A percentile compares a stretch with the other conserved stretches of the same genome.
Conservation (phyloP, 768 basidiomycete genomes). For the Termitomyces sp. region DNA sequence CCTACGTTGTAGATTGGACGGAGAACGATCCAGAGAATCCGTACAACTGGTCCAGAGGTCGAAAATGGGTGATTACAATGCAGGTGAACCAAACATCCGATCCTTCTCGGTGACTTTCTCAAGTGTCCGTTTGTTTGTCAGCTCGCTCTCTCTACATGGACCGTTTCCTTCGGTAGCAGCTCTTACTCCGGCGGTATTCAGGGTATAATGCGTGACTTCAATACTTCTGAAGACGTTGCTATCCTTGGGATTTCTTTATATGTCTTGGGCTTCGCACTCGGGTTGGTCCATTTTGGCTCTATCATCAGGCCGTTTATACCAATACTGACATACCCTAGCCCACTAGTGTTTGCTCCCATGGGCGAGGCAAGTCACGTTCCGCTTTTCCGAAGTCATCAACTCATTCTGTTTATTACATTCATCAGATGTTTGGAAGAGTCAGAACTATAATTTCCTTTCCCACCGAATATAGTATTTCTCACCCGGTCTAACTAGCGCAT, state of each 20-base stretch:
- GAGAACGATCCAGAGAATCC: slow-evolving; percentile 46
- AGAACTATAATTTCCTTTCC: slow-evolving; percentile 10
- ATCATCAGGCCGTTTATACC: background rate
- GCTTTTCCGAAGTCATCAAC: slow-evolving; percentile 3
- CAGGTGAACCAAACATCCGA: slow-evolving; percentile 27
- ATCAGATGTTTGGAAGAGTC: slow-evolving; percentile 49
- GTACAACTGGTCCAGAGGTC: slow-evolving; percentile 43
- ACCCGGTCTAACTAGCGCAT: slow-evolving; percentile 28
- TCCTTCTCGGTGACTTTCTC: background rate
- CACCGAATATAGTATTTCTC: background rate
- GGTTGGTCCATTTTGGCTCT: slow-evolving; percentile 27
- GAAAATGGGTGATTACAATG: slow-evolving; percentile 50
- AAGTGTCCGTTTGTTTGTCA: slow-evolving; percentile 13
- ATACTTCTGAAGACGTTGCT: slow-evolving; percentile 44
- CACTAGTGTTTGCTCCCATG: slow-evolving; percentile 51
- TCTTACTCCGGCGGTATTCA: slow-evolving; percentile 48
- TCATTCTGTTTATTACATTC: background rate
- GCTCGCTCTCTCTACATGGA: slow-evolving; percentile 49
- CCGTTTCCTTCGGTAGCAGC: slow-evolving; percentile 55
- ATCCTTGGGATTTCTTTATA: slow-evolving; percentile 58
- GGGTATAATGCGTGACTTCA: slow-evolving; percentile 37
- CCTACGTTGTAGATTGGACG: slow-evolving; percentile 52
- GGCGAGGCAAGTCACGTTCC: slow-evolving; percentile 39
- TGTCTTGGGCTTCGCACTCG: slow-evolving; percentile 57
- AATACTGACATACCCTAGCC: slow-evolving; percentile 23